A percentile compares a stretch with the other conserved stretches of the same genome.
phyloP scores from a whole-genome alignment of 345 rosid species.

The Zanthoxylum bungeanum region DNA sequence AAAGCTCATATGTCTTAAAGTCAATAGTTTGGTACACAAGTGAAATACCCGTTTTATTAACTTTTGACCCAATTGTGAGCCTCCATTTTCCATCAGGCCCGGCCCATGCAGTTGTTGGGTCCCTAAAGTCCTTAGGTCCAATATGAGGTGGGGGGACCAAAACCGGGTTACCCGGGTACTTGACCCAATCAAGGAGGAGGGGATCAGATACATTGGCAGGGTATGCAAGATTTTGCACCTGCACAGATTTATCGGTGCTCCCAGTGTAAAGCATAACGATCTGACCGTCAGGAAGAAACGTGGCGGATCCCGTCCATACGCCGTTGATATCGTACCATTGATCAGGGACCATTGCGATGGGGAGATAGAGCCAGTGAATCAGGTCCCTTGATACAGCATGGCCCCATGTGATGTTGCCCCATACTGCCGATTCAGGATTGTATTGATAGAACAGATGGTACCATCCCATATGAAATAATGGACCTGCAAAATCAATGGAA shows the following conservation, averaged over 20 bases:
- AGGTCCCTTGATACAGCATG: slow-evolving; percentile 84
- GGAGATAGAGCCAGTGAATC: slow-evolving; percentile 89
- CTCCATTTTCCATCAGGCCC: slow-evolving; percentile 70
- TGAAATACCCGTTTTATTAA: slow-evolving; percentile 55
- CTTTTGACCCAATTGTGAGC: slow-evolving; percentile 63
- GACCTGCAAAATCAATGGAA: slow-evolving; percentile 51
- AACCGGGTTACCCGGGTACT: slow-evolving; percentile 74
- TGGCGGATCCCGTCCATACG: slow-evolving; percentile 95
- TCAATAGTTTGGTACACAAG: slow-evolving; percentile 67
- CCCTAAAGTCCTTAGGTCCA: slow-evolving; percentile 59
- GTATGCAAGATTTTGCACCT: slow-evolving; percentile 86
- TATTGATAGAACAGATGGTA: slow-evolving; percentile 96
- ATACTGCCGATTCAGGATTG: slow-evolving; percentile 79
- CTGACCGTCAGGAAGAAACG: slow-evolving; percentile 60
- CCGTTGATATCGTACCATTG: slow-evolving; percentile 74
- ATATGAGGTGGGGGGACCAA: slow-evolving; percentile 66
- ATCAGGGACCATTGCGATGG: slow-evolving; percentile 74
- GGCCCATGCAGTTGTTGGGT: slow-evolving; percentile 84
- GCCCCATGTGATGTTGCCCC: slow-evolving; percentile 99
- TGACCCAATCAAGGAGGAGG: slow-evolving; percentile 77
- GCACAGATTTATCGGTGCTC: slow-evolving; percentile 46
- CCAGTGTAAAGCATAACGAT: slow-evolving; percentile 87
- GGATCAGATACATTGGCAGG: slow-evolving; percentile 86
- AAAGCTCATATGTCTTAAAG: slow-evolving; percentile 40
- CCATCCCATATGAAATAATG: slow-evolving; percentile 73